Base-by-base conservation (phyloP, 257 asterid genomes). In the Solanum clarkiae region DNA sequence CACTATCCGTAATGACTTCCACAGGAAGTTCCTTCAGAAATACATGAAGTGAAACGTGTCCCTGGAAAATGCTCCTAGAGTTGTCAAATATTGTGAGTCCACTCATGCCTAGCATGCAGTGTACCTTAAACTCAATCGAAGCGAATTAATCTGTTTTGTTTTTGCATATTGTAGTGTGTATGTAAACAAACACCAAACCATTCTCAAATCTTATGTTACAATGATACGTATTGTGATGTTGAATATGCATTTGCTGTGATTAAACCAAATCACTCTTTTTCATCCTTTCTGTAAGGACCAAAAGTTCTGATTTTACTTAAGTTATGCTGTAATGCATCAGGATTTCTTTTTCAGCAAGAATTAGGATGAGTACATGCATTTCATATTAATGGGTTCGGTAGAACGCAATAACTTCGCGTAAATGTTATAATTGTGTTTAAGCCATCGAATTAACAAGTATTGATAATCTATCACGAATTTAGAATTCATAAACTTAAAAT, bases 1-100 rank as follows among this genome's bases (percentile, higher is more conserved):
- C 91, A 96, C 99, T 51, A 95, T 96, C 87, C 91, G 98, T 56
- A 96, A 72, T 80, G 98, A 96, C 89, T 96, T 96, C 82, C 99
- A 94, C 53, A 72, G 94, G 20, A 94, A 92, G 80, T 94, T 94
- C 82, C 98, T 94, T 80, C 97, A 94, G 7, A 94, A 92, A 86
- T 94, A 94, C 93, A 93, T 94, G 95, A 94, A 93, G 84, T 93
- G 16, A 86, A 77, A 14, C 44, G 24, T 49, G 15, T 69, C 20
- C 47, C 3, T n/a, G 57, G 24, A 74, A 45, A 22, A 47, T 47
- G 44, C 81, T 47, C n/a, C 56, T 5, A 42, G 55, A 72, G 11
- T 7, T 47, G 44, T 60, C 81, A 49, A 49, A 75, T 75, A 24
- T 75, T 75, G 20, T 14, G 57, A 24, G 62, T 26, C 59, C 15